These are phyloP conservation scores for Fusarium sp. DNA, from an alignment of 2,329 filamentous ascomycete genomes.

Conservation along the genomic window DNA sequence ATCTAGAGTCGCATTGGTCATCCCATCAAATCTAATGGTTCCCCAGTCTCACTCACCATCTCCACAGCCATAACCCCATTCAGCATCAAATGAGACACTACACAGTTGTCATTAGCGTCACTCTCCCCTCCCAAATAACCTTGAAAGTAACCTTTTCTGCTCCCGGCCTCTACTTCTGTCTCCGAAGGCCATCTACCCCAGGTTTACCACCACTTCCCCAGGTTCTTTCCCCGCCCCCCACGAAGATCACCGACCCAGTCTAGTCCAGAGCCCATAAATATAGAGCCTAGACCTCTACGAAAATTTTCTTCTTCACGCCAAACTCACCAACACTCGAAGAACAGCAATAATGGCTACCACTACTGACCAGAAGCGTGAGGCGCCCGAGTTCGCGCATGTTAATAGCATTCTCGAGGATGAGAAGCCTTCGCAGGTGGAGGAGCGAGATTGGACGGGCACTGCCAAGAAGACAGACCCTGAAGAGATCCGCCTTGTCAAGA, in stretches of 20 bases:
- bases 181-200: conserved; percentile 27
- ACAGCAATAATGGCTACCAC: conserved; percentile 16
- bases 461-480: conserved; percentile 54
- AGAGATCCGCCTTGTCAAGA: conserved; percentile 55
- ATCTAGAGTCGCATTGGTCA: not conserved
- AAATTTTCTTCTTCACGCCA: not conserved
- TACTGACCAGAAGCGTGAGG: conserved; percentile 23
- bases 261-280: conserved; percentile 28
- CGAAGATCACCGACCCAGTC: conserved; percentile 18
- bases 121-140: not conserved
- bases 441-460: conserved; percentile 54
- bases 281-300: conserved; percentile 6
- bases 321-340: not conserved
- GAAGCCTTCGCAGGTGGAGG: conserved; percentile 32
- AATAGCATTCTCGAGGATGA: conserved; percentile 42
- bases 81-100: conserved; percentile 12
- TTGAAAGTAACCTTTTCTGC: conserved; percentile 1
- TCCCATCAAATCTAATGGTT: not conserved
- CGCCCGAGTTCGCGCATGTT: conserved; percentile 36
- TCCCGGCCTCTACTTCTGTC: conserved; percentile 33
- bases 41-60: conserved; percentile 14
- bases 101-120: conserved; percentile 3
- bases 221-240: conserved; percentile 31
- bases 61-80: conserved; percentile 8
- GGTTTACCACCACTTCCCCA: conserved; percentile 23